Evolutionary conservation across 768 basidiomycete genomes (phyloP).

Genomic region (Botryobasidium botryosum): DNA sequence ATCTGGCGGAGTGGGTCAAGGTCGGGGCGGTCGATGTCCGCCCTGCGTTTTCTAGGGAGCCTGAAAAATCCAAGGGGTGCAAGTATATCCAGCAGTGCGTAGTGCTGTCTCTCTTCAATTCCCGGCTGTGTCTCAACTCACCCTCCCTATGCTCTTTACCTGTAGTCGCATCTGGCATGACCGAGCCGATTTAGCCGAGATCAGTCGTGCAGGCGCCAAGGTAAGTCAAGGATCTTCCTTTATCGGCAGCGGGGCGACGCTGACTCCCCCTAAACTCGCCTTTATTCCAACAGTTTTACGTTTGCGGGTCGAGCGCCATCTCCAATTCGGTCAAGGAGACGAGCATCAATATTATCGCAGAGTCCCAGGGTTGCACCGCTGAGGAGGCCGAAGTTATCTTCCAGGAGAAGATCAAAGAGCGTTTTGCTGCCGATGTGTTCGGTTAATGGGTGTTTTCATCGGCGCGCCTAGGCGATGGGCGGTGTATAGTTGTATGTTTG

Average conservation of each 20-base stretch:
- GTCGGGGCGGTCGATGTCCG: constrained; percentile 29
- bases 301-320: constrained; percentile 27
- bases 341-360: constrained; percentile 24
- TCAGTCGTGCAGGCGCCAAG: constrained; percentile 22
- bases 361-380: constrained; percentile 11
- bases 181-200: constrained; percentile 23
- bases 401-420: constrained; percentile 22
- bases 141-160: not conserved
- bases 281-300: too few species aligned
- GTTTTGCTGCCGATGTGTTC: constrained; percentile 32
- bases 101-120: constrained; percentile 22
- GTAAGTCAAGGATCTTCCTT: too few species aligned
- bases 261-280: too few species aligned
- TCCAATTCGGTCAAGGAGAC: constrained; percentile 25
- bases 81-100: constrained; percentile 27
- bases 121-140: not conserved
- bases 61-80: constrained; percentile 20
- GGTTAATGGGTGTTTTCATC: too few species aligned
- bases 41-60: constrained; percentile 25
- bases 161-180: constrained; percentile 31
- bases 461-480: too few species aligned
- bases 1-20: constrained; percentile 28
- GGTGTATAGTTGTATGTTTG: too few species aligned
- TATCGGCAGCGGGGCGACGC: too few species aligned
- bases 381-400: constrained; percentile 21